These are phyloP conservation scores for Pseudophaeomoniella oleicola DNA, from an alignment of 2,329 filamentous ascomycete genomes.

Conservation along the genomic window DNA sequence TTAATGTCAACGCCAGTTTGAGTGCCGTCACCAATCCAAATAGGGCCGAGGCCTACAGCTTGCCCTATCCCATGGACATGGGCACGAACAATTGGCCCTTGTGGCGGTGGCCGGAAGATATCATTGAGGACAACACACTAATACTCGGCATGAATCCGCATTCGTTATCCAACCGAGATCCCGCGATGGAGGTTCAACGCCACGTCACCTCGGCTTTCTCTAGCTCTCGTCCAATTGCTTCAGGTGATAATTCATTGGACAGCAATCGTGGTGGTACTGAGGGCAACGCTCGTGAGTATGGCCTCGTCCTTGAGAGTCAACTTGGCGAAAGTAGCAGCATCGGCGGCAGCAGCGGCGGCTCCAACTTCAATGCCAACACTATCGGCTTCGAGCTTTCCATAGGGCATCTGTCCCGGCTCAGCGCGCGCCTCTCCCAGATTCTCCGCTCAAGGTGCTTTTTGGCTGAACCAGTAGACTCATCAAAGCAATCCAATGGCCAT, in stretches of 20 bases:
- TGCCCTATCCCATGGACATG: too few relatives aligned
- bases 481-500: constrained; percentile 1
- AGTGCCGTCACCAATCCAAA: constrained; percentile 1
- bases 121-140: constrained; percentile 1
- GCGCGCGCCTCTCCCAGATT: constrained; percentile 3
- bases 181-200: constrained; percentile 1
- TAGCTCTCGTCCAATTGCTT: background rate
- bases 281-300: background rate
- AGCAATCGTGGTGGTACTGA: background rate
- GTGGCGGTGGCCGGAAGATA: constrained; percentile 3
- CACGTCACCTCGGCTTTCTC: constrained; percentile 1
- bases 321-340: background rate
- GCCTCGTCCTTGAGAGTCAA: background rate
- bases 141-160: constrained; percentile 1
- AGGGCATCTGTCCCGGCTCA: constrained; percentile 4
- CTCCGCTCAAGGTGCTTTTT: constrained; percentile 3
- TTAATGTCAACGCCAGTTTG: constrained; percentile 1
- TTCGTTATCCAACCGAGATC: background rate
- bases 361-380: too few relatives aligned
- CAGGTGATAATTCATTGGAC: background rate
- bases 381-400: constrained; percentile 3
- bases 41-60: background rate
- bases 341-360: background rate
- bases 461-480: constrained; percentile 1
- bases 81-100: too few relatives aligned